These are phyloP conservation scores for Chaetomium globosum DNA, from an alignment of 2,329 filamentous ascomycete species.

Conservation along the genomic window DNA sequence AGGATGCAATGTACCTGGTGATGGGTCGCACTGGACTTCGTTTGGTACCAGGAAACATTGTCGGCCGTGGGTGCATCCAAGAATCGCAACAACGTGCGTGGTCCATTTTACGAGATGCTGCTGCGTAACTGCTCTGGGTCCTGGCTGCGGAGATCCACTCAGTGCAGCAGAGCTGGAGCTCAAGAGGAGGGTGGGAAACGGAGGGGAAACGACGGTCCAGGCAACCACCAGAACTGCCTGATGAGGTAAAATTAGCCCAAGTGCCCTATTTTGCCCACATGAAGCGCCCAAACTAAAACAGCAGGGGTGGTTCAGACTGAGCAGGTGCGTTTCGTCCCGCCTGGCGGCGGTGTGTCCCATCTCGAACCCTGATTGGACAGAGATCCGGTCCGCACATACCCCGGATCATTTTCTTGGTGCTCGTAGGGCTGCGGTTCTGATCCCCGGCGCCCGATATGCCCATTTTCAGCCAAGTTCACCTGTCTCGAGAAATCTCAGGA, in stretches of 20 bases:
- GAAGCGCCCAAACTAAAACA: constrained; percentile 1
- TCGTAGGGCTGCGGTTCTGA: constrained; percentile 25
- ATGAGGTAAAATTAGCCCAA: constrained; percentile 29
- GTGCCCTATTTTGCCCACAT: constrained; percentile 25
- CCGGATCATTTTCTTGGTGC: constrained; percentile 13
- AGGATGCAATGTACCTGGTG: not conserved
- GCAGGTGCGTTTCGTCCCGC: not conserved
- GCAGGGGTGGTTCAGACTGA: constrained; percentile 1
- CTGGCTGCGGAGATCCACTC: not conserved
- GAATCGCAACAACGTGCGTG: constrained; percentile 17
- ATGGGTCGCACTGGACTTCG: not conserved
- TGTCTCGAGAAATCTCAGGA: not conserved
- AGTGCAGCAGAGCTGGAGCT: constrained; percentile 3
- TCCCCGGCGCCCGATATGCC: constrained; percentile 1
- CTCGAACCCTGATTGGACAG: constrained; percentile 6
- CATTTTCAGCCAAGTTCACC: not conserved
- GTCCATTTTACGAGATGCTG: constrained; percentile 25
- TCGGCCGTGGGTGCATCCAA: constrained; percentile 6
- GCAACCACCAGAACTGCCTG: constrained; percentile 7
- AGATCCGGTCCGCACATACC: constrained; percentile 4
- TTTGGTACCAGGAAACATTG: not conserved
- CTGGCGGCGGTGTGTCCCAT: constrained; percentile 12
- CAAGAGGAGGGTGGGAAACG: constrained; percentile 11
- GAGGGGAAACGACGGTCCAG: not conserved
- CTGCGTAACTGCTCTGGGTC: not conserved